phyloP scores from a whole-genome alignment of 176 grass and related monocot genomes.

The Zizania latifolia region DNA sequence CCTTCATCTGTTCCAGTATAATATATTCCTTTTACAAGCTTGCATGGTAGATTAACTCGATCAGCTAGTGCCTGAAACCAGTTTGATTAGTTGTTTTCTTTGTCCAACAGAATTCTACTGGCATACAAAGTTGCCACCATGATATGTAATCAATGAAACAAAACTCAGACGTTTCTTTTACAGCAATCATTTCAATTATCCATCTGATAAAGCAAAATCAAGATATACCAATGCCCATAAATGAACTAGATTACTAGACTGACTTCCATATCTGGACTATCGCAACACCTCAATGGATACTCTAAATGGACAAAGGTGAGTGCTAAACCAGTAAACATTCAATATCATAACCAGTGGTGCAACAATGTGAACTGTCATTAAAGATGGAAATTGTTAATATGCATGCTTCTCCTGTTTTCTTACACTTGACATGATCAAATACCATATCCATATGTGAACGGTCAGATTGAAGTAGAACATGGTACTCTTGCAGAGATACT shows the following conservation, averaged over 20 bases:
- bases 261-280: not conserved
- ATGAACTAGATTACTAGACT: conserved; percentile 23
- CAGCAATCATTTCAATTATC: conserved; percentile 1
- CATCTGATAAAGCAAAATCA: not conserved
- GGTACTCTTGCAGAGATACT: not conserved
- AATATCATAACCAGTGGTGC: not conserved
- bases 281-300: not conserved
- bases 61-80: conserved; percentile 89
- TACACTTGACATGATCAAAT: not conserved
- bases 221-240: not conserved
- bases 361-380: not conserved
- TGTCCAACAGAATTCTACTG: not conserved
- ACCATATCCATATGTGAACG: not conserved
- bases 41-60: conserved; percentile 81
- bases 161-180: not conserved
- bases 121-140: not conserved
- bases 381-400: not conserved
- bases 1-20: conserved; percentile 94
- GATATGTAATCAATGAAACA: not conserved
- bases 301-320: not conserved
- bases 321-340: conserved; percentile 1
- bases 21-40: conserved; percentile 92
- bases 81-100: conserved; percentile 25
- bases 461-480: not conserved
- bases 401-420: not conserved